These are phyloP conservation scores for Penicillium glabrum DNA, from an alignment of 2,329 filamentous ascomycete species.

Conservation along the genomic window DNA sequence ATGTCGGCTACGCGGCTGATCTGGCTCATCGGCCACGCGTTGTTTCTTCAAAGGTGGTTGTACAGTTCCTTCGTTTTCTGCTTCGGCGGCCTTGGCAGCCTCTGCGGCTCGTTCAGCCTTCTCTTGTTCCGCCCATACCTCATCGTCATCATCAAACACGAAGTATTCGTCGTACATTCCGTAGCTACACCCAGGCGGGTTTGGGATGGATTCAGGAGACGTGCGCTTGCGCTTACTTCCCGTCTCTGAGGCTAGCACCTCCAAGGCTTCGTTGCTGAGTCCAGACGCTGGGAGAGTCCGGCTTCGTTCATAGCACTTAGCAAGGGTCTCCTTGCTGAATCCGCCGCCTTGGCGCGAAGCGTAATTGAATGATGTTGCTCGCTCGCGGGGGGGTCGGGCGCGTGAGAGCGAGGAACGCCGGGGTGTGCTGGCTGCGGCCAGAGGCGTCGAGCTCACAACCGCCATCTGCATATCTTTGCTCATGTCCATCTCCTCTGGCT, in stretches of 20 bases:
- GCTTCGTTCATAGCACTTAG: slow-evolving; percentile 1
- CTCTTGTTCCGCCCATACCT: slow-evolving; percentile 25
- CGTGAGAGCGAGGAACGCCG: neutral
- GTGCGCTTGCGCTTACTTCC: slow-evolving; percentile 40
- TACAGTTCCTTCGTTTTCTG: neutral
- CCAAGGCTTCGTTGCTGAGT: slow-evolving; percentile 7
- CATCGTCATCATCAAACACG: slow-evolving; percentile 32
- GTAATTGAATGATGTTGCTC: neutral
- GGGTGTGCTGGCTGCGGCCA: neutral
- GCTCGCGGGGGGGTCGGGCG: neutral
- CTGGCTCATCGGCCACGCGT: slow-evolving; percentile 6
- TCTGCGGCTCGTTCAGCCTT: neutral
- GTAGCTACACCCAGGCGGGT: slow-evolving; percentile 42
- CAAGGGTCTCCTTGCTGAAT: slow-evolving; percentile 9
- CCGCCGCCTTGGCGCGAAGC: neutral
- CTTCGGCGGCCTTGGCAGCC: slow-evolving; percentile 6
- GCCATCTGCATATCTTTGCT: neutral
- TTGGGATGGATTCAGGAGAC: slow-evolving; percentile 43
- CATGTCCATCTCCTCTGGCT: neutral
- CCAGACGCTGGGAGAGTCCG: neutral
- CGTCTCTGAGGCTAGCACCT: slow-evolving; percentile 1
- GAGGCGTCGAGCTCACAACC: neutral
- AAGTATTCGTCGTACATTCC: slow-evolving; percentile 42
- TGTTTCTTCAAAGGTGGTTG: slow-evolving; percentile 11
- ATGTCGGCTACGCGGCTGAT: slow-evolving; percentile 15